Conservation (phyloP, 164 flowering plant genomes). For the Dillenia turbinata region DNA sequence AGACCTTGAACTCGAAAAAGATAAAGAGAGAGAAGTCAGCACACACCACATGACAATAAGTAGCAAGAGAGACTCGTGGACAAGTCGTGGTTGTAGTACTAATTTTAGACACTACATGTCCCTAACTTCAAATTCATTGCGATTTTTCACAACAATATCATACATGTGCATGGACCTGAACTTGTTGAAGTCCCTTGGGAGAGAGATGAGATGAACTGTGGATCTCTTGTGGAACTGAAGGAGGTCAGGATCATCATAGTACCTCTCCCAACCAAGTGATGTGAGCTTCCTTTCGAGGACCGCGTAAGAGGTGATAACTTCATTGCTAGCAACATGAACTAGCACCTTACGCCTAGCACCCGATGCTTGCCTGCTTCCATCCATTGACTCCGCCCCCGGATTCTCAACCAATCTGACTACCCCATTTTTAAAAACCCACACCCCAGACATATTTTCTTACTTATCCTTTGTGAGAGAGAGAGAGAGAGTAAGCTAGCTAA, state of each 20-base stretch:
- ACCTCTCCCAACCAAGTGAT: slow-evolving; percentile 82
- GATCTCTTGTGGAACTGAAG: slow-evolving; percentile 80
- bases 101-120: slow-evolving; percentile 26
- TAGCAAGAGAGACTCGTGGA: background rate
- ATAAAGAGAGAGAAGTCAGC: background rate
- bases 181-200: slow-evolving; percentile 68
- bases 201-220: slow-evolving; percentile 83
- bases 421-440: slow-evolving; percentile 88
- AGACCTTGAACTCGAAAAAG: background rate
- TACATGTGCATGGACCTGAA: slow-evolving; percentile 87
- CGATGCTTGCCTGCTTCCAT: slow-evolving; percentile 14
- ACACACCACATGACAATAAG: background rate
- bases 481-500: background rate
- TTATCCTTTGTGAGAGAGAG: background rate
- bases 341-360: slow-evolving; percentile 46
- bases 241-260: slow-evolving; percentile 74
- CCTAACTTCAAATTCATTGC: slow-evolving; percentile 67
- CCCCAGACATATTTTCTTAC: slow-evolving; percentile 63
- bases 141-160: slow-evolving; percentile 82
- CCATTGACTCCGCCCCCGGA: slow-evolving; percentile 37
- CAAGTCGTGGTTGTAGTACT: background rate
- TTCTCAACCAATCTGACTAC: slow-evolving; percentile 66
- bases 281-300: slow-evolving; percentile 48
- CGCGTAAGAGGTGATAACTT: slow-evolving; percentile 59
- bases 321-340: slow-evolving; percentile 48